Conservation (phyloP, 1,284 basidiomycete species). For the Xerocomus minutiporus region DNA sequence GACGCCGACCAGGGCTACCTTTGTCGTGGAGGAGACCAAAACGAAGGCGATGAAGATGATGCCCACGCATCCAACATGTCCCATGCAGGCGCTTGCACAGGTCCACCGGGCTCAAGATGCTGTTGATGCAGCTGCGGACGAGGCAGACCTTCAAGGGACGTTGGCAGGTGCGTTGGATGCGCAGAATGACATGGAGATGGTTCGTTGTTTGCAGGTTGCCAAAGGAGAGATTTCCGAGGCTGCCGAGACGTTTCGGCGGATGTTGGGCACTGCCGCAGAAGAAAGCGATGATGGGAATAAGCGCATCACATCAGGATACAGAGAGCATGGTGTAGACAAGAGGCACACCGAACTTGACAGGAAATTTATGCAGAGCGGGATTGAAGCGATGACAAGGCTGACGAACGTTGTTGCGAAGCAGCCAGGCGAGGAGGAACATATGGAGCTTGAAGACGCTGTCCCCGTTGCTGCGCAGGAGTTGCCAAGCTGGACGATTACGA, state of each 20-base stretch:
- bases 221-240: conserved; percentile 74
- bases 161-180: conserved; percentile 56
- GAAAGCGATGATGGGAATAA: neutral
- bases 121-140: conserved; percentile 51
- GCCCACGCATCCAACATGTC: neutral
- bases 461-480: conserved; percentile 35
- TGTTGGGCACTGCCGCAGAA: conserved; percentile 36
- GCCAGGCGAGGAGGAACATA: neutral
- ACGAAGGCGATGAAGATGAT: neutral
- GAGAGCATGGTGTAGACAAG: neutral
- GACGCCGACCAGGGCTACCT: conserved; percentile 1
- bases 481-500: conserved; percentile 72
- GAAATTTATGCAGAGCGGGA: conserved; percentile 45
- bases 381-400: conserved; percentile 48
- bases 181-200: conserved; percentile 60
- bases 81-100: conserved; percentile 31
- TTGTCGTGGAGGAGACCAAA: conserved; percentile 6
- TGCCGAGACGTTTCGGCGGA: conserved; percentile 70
- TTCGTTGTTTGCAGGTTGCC: conserved; percentile 58
- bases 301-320: neutral
- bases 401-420: conserved; percentile 21
- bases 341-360: conserved; percentile 31
- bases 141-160: conserved; percentile 52
- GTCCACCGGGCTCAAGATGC: conserved; percentile 49
- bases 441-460: conserved; percentile 7